These are phyloP conservation scores for Alternaria infectoria DNA, from an alignment of 2,329 filamentous ascomycete species.

Conservation along the genomic window DNA sequence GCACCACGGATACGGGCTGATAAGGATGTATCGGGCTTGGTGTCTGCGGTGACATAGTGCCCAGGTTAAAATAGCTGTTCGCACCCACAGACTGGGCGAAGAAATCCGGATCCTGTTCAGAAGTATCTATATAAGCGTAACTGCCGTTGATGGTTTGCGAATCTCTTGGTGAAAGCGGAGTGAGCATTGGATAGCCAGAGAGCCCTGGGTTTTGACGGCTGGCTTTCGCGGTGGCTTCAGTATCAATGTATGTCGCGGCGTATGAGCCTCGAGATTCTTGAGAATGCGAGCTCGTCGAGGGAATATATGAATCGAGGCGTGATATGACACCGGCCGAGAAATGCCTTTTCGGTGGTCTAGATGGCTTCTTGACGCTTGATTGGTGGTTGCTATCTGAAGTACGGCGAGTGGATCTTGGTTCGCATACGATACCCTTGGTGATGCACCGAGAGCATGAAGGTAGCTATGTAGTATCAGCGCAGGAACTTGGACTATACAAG, in stretches of 20 bases:
- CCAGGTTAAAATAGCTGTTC: constrained; percentile 25
- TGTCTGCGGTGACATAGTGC: constrained; percentile 38
- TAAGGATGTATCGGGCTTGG: constrained; percentile 34
- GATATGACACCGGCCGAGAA: constrained; percentile 30
- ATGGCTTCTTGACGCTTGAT: constrained; percentile 32
- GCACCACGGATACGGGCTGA: constrained; percentile 28
- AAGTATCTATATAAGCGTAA: constrained; percentile 31
- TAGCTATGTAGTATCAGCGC: constrained; percentile 21
- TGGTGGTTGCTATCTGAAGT: constrained; percentile 45
- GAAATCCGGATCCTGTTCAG: constrained; percentile 27
- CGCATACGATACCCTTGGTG: constrained; percentile 44
- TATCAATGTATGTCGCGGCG: constrained; percentile 37
- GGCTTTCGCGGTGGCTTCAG: constrained; percentile 35
- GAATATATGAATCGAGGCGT: constrained; percentile 21
- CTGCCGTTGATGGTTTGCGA: constrained; percentile 32
- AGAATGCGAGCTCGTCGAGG: constrained; percentile 31
- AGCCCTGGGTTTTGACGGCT: constrained; percentile 30
- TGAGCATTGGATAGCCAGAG: constrained; percentile 33
- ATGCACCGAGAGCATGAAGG: constrained; percentile 47
- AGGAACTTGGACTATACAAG: not conserved
- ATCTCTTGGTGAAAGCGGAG: constrained; percentile 34
- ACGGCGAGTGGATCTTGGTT: constrained; percentile 46
- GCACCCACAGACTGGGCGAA: constrained; percentile 26
- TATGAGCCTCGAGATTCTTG: constrained; percentile 27
- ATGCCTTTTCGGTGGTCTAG: constrained; percentile 34